Percentiles rank a stretch among this genome's conserved stretches.
Conservation (phyloP, 306 rosid genomes). For the Mimosa pudica region DNA sequence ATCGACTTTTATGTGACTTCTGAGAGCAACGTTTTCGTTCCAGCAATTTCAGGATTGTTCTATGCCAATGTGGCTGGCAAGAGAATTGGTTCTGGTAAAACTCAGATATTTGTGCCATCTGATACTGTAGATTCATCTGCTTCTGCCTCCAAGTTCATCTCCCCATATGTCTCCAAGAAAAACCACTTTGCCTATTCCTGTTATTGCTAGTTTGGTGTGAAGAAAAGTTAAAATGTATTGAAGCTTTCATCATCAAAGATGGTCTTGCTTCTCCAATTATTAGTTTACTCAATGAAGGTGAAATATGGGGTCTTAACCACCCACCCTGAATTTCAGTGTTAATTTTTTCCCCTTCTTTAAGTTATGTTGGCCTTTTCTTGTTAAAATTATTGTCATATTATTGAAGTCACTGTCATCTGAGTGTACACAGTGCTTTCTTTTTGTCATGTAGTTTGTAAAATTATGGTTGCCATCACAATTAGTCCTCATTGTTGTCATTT, state of each 20-base stretch:
- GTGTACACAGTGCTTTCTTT: constrained; percentile 38
- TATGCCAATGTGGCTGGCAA: constrained; percentile 95
- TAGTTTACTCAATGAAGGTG: constrained; percentile 25
- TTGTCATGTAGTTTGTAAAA: constrained; percentile 35
- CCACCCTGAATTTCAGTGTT: constrained; percentile 35
- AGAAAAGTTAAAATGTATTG: constrained; percentile 35
- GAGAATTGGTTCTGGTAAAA: constrained; percentile 79
- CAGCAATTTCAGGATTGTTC: constrained; percentile 93
- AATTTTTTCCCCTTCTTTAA: constrained; percentile 30
- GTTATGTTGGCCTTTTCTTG: neutral
- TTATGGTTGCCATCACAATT: constrained; percentile 23
- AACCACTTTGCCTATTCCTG: constrained; percentile 96
- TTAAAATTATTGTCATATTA: constrained; percentile 23
- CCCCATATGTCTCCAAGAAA: constrained; percentile 82
- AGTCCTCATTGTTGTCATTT: constrained; percentile 22
- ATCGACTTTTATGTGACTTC: constrained; percentile 80
- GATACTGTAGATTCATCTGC: constrained; percentile 63
- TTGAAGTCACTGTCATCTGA: constrained; percentile 30
- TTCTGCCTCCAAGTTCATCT: constrained; percentile 68
- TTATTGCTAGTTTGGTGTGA: constrained; percentile 57
- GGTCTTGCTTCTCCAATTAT: constrained; percentile 34
- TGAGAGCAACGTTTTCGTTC: constrained; percentile 79
- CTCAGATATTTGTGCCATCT: constrained; percentile 82
- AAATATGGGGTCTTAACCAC: constrained; percentile 34
- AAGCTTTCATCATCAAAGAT: constrained; percentile 46